These are phyloP conservation scores for Russula virescens DNA, from an alignment of 768 basidiomycete genomes.

Conservation along the genomic window DNA sequence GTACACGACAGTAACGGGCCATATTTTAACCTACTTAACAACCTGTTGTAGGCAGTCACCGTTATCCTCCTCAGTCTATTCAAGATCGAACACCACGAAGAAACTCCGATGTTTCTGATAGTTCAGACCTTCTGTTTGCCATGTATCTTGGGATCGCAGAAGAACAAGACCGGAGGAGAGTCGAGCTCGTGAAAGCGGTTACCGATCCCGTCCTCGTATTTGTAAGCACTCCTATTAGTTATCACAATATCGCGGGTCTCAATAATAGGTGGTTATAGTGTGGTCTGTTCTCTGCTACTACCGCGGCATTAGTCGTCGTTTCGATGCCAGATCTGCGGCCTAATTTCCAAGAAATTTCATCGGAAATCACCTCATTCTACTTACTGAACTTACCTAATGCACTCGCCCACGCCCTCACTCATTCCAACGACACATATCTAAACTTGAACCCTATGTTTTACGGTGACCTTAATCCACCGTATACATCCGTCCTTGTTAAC, in stretches of 20 bases:
- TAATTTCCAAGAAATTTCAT: no score
- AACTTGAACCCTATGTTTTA: no score
- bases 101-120: not conserved
- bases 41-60: not conserved
- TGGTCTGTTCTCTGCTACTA: conserved; percentile 5
- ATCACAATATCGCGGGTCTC: not conserved
- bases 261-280: not conserved
- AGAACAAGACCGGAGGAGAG: not conserved
- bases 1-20: no score
- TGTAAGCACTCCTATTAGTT: not conserved
- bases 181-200: not conserved
- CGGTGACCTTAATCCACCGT: no score
- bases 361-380: no score
- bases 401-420: no score
- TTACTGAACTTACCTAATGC: no score
- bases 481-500: not conserved
- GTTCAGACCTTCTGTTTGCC: not conserved
- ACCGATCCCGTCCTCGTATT: not conserved
- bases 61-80: not conserved
- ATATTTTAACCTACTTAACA: no score
- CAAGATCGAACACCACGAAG: not conserved
- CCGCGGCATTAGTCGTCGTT: not conserved
- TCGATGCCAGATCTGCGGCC: not conserved
- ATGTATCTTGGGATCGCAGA: not conserved
- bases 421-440: not conserved